Percentiles rank a stretch among this genome's conserved stretches.
These are phyloP conservation scores for Wickerhamia fluorescens DNA, from an alignment of 805 yeast genomes.

Conservation along the genomic window DNA sequence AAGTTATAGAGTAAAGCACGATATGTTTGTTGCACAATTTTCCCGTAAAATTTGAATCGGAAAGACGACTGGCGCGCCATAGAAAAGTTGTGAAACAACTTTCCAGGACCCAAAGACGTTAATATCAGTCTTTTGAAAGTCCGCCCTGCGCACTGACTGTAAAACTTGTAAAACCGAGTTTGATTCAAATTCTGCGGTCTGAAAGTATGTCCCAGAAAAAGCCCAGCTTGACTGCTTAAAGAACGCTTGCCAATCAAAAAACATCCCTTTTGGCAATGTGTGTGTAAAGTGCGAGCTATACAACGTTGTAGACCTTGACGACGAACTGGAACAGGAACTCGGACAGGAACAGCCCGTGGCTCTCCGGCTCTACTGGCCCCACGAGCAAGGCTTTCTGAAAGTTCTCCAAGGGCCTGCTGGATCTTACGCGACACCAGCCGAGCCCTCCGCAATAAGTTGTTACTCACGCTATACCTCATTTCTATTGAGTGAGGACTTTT, in stretches of 20 bases:
- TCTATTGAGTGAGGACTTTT: too few species aligned
- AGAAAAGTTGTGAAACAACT: constrained; percentile 19
- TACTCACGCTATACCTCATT: too few species aligned
- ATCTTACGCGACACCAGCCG: constrained; percentile 44
- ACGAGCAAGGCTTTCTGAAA: constrained; percentile 29
- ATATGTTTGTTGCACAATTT: constrained; percentile 14
- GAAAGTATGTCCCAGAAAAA: constrained; percentile 1
- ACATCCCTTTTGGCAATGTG: too few species aligned
- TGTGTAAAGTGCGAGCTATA: too few species aligned
- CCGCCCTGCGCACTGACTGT: too few species aligned
- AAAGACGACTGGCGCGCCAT: constrained; percentile 14
- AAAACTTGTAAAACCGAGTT: too few species aligned
- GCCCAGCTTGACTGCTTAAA: too few species aligned
- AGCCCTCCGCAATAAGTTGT: constrained; percentile 40
- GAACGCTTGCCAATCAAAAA: too few species aligned
- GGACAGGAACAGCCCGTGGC: constrained; percentile 28
- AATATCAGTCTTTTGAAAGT: too few species aligned
- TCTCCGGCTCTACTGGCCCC: constrained; percentile 13
- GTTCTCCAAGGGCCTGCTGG: constrained; percentile 39
- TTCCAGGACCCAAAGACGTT: too few species aligned
- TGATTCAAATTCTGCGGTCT: too few species aligned
- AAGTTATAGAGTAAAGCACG: constrained; percentile 11
- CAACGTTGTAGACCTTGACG: constrained; percentile 9
- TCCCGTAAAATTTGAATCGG: constrained; percentile 13
- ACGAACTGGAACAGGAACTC: constrained; percentile 12